Conservation (phyloP, 345 rosid species). For the Syzygium aqueum region DNA sequence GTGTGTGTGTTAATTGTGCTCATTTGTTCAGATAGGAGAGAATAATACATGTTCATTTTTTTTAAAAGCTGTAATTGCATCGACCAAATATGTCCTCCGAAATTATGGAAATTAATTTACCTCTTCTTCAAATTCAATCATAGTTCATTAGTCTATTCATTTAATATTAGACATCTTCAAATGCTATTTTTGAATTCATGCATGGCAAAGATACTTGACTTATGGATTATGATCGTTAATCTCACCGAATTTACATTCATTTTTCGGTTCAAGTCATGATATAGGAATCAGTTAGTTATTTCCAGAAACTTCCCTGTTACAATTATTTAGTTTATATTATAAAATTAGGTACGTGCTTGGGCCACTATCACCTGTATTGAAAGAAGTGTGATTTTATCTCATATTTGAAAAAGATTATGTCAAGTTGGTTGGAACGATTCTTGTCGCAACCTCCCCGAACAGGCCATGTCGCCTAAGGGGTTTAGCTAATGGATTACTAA, state of each 20-base stretch:
- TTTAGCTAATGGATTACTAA: no score
- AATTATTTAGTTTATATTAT: not conserved
- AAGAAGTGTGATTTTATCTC: not conserved
- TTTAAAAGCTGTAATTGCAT: not conserved
- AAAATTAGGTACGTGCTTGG: not conserved
- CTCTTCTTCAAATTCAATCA: not conserved
- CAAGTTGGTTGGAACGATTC: not conserved
- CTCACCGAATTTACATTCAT: not conserved
- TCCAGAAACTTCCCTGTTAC: not conserved
- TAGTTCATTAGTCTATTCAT: not conserved
- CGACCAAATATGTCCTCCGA: not conserved
- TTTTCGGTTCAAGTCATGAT: not conserved
- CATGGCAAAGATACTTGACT: not conserved
- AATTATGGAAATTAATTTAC: not conserved
- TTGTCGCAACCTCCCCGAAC: no score
- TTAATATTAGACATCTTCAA: not conserved
- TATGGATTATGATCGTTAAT: not conserved
- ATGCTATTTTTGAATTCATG: not conserved
- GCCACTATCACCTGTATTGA: not conserved
- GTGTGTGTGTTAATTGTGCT: not conserved
- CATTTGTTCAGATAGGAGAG: not conserved
- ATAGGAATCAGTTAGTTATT: not conserved
- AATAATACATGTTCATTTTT: not conserved
- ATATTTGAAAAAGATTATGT: not conserved
- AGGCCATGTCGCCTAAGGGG: no score